Percentiles rank a stretch among this genome's conserved stretches.
Conservation (phyloP, 495 filamentous ascomycete species). For the Pseudotulostoma volvatum region DNA sequence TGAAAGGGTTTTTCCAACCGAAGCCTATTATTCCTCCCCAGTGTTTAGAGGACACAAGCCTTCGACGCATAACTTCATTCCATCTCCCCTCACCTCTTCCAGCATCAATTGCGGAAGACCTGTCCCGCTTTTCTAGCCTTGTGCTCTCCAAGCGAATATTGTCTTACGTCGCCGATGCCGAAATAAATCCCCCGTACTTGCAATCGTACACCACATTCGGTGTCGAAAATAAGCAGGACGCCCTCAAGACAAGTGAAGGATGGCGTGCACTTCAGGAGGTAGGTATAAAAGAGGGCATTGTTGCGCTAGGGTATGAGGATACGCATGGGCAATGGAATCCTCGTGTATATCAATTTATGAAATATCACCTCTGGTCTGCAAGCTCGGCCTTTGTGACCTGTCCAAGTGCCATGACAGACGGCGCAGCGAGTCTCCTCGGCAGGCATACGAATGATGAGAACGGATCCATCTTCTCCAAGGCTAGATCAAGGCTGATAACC, state of each 20-base stretch:
- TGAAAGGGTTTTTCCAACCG: constrained; percentile 6
- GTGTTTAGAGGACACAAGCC: constrained; percentile 1
- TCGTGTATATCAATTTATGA: constrained; percentile 37
- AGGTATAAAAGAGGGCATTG: constrained; percentile 24
- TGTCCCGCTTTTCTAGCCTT: not conserved
- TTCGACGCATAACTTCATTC: constrained; percentile 2
- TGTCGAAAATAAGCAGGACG: constrained; percentile 19
- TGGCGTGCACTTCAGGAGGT: constrained; percentile 25
- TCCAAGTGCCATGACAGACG: constrained; percentile 56
- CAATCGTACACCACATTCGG: constrained; percentile 16
- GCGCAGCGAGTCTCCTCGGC: constrained; percentile 45
- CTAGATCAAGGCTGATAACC: constrained; percentile 36
- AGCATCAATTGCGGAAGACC: constrained; percentile 1
- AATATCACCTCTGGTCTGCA: constrained; percentile 47
- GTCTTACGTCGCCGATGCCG: constrained; percentile 34
- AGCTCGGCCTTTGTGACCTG: constrained; percentile 48
- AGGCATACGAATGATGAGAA: constrained; percentile 25
- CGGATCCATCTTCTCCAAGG: constrained; percentile 30
- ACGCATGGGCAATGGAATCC: constrained; percentile 17
- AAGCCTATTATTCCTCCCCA: constrained; percentile 3
- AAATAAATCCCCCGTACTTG: constrained; percentile 39
- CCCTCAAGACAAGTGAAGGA: constrained; percentile 25
- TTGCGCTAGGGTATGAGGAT: constrained; percentile 27
- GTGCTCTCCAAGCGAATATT: constrained; percentile 3
- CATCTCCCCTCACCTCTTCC: constrained; percentile 2